These are phyloP conservation scores for Hygrophorus pudorinus DNA, from an alignment of 768 basidiomycete genomes.

Conservation along the genomic window DNA sequence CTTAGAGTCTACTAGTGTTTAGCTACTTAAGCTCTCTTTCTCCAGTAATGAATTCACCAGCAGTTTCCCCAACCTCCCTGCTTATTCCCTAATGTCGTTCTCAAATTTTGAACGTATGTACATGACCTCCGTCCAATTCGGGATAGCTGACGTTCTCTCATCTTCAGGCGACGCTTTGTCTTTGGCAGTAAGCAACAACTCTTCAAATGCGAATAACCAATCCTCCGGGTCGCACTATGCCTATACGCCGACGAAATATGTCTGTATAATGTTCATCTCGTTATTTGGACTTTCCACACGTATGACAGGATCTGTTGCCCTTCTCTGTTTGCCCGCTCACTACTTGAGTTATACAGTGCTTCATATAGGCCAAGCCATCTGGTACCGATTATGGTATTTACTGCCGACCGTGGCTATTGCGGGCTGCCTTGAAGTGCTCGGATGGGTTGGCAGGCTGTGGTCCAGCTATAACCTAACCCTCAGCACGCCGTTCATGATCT, in stretches of 20 bases:
- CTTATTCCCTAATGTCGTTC: too few relatives aligned
- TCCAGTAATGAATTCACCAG: too few relatives aligned
- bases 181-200: too few relatives aligned
- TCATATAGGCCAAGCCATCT: slow-evolving; percentile 36
- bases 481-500: slow-evolving; percentile 24
- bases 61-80: too few relatives aligned
- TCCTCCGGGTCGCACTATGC: slow-evolving; percentile 11
- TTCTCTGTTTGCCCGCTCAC: neutral
- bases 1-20: slow-evolving; percentile 4
- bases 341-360: slow-evolving; percentile 20
- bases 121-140: too few relatives aligned
- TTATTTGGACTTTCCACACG: slow-evolving; percentile 31
- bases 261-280: slow-evolving; percentile 18
- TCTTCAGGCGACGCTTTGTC: too few relatives aligned
- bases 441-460: slow-evolving; percentile 49
- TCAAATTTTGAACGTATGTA: too few relatives aligned
- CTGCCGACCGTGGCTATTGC: slow-evolving; percentile 36
- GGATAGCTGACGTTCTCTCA: too few relatives aligned
- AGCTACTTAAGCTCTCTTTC: too few relatives aligned
- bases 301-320: slow-evolving; percentile 10
- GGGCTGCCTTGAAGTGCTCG: slow-evolving; percentile 39
- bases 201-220: too few relatives aligned
- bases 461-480: slow-evolving; percentile 22
- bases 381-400: slow-evolving; percentile 40
- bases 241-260: slow-evolving; percentile 16